Percentiles rank a stretch among this genome's conserved stretches.
Conservation (phyloP, 306 rosid genomes). For the Sechiopsis laciniata region DNA sequence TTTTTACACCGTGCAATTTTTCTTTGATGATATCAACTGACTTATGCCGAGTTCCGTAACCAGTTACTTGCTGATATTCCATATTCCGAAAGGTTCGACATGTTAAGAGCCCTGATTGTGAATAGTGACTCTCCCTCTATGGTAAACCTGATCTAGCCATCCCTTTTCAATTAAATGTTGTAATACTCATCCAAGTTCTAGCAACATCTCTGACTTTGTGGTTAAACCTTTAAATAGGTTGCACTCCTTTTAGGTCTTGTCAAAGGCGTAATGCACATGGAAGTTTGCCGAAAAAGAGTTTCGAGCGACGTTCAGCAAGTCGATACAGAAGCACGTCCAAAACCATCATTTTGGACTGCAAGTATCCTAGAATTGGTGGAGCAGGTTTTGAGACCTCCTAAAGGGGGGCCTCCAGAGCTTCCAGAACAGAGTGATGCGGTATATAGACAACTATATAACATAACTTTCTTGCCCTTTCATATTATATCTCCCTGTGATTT, state of each 20-base stretch:
- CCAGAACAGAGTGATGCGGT: constrained; percentile 84
- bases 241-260: constrained; percentile 75
- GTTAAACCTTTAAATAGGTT: constrained; percentile 39
- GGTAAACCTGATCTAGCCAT: constrained; percentile 42
- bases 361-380: constrained; percentile 61
- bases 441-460: constrained; percentile 16
- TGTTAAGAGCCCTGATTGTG: constrained; percentile 56
- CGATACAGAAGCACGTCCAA: constrained; percentile 21
- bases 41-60: constrained; percentile 26
- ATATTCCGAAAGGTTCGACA: constrained; percentile 57
- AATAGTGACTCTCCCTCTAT: constrained; percentile 70
- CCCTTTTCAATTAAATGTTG: not conserved
- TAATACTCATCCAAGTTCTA: not conserved
- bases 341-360: constrained; percentile 49
- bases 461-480: not conserved
- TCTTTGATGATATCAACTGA: constrained; percentile 15
- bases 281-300: constrained; percentile 32
- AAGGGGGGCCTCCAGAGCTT: constrained; percentile 86
- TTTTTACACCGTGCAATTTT: constrained; percentile 10
- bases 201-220: constrained; percentile 25
- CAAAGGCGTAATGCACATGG: constrained; percentile 56
- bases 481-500: not conserved
- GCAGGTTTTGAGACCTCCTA: constrained; percentile 59
- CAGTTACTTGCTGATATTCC: constrained; percentile 75
- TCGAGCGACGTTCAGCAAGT: constrained; percentile 25